Evolutionary conservation across 495 filamentous ascomycete genomes (phyloP).

Genomic region (Parathielavia appendiculata): DNA sequence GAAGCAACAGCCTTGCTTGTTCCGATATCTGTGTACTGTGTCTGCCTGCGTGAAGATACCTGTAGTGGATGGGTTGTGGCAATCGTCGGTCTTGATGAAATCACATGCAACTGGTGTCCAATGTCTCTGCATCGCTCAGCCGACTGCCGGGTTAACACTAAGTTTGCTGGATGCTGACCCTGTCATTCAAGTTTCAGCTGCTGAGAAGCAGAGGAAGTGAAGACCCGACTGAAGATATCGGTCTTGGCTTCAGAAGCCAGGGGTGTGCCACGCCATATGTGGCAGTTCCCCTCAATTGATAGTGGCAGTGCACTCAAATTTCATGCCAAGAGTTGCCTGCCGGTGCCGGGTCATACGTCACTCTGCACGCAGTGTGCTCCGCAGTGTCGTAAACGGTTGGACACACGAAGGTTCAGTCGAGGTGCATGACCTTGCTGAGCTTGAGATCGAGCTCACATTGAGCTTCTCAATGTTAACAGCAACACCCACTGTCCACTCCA

Average conservation of each 20-base stretch:
- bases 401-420: not conserved
- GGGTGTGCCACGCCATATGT: constrained; percentile 11
- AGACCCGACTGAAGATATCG: too few relatives aligned
- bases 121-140: too few relatives aligned
- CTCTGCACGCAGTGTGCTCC: too few relatives aligned
- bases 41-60: not conserved
- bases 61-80: not conserved
- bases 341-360: not conserved
- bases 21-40: not conserved
- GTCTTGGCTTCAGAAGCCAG: too few relatives aligned
- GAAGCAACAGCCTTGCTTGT: not conserved
- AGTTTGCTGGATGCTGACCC: too few relatives aligned
- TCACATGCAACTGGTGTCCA: too few relatives aligned
- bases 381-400: too few relatives aligned
- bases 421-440: too few relatives aligned
- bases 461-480: not conserved
- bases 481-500: not conserved
- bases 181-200: not conserved
- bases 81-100: not conserved
- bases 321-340: too few relatives aligned
- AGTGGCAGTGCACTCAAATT: not conserved
- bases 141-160: too few relatives aligned
- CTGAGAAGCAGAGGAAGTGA: not conserved
- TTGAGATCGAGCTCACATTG: too few relatives aligned
- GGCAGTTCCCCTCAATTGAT: constrained; percentile 5